phyloP scores from a whole-genome alignment of 2,329 filamentous ascomycete genomes.

The Fusarium pininemorale region DNA sequence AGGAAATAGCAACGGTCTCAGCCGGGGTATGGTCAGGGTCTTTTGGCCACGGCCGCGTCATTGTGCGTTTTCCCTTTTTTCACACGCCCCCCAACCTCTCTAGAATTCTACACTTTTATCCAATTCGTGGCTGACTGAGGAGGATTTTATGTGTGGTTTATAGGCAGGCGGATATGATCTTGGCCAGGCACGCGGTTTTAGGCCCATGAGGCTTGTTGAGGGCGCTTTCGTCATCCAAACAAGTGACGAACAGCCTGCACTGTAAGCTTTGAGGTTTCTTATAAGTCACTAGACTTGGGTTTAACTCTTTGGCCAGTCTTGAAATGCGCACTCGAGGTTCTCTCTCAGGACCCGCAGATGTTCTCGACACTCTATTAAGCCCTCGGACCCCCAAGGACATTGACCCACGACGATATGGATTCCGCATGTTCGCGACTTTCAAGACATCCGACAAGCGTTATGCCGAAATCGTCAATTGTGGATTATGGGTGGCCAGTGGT shows the following conservation, averaged over 20 bases:
- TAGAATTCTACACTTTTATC: slow-evolving; percentile 15
- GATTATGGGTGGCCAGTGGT: slow-evolving; percentile 60
- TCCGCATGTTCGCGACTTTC: slow-evolving; percentile 60
- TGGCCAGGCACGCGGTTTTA: slow-evolving; percentile 52
- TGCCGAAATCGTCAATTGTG: slow-evolving; percentile 58
- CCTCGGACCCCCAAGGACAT: slow-evolving; percentile 51
- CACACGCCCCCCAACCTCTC: background rate
- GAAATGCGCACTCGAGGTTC: slow-evolving; percentile 59
- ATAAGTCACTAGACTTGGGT: background rate
- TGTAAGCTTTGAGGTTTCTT: slow-evolving; percentile 42
- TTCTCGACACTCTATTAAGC: slow-evolving; percentile 53
- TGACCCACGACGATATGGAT: slow-evolving; percentile 56
- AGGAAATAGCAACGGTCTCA: slow-evolving; percentile 60
- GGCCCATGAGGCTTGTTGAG: slow-evolving; percentile 56
- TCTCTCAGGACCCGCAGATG: slow-evolving; percentile 56
- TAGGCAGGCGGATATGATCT: slow-evolving; percentile 56
- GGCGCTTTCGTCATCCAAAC: slow-evolving; percentile 61
- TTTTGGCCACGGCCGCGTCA: slow-evolving; percentile 59
- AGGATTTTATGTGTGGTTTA: slow-evolving; percentile 21
- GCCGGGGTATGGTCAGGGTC: slow-evolving; percentile 59
- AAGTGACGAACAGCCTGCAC: slow-evolving; percentile 57
- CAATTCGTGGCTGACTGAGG: slow-evolving; percentile 35
- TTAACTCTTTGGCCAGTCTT: slow-evolving; percentile 41
- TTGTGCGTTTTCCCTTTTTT: slow-evolving; percentile 48
- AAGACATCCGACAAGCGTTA: slow-evolving; percentile 61